These are phyloP conservation scores for Claviceps pusilla DNA, from an alignment of 2,329 filamentous ascomycete species.

Conservation along the genomic window DNA sequence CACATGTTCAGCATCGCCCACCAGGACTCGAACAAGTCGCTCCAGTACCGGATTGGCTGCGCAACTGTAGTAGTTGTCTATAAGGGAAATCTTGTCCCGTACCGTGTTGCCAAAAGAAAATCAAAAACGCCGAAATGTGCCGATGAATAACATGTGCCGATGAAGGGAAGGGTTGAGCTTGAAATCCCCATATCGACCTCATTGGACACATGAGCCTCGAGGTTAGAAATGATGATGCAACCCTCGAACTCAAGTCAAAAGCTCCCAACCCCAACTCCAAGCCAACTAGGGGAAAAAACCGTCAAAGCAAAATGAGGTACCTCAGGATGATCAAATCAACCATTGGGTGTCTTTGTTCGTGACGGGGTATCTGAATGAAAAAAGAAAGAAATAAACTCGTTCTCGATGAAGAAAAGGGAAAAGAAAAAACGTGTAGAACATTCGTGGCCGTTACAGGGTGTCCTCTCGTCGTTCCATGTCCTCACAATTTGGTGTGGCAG, in stretches of 20 bases:
- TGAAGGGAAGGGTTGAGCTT: background rate
- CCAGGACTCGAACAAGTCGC: background rate
- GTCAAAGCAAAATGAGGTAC: constrained; percentile 9
- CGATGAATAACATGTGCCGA: constrained; percentile 20
- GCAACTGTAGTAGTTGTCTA: background rate
- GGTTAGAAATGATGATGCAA: too few species aligned
- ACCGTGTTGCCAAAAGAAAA: constrained; percentile 6
- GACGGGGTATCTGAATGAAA: constrained; percentile 24
- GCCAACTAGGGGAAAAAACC: background rate
- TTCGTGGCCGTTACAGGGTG: constrained; percentile 19
- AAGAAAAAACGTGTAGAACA: constrained; percentile 13
- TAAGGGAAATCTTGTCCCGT: background rate
- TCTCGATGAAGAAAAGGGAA: constrained; percentile 13
- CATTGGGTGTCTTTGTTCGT: constrained; percentile 20
- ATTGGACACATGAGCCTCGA: background rate
- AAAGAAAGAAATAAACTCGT: constrained; percentile 19
- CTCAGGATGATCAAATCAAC: constrained; percentile 11
- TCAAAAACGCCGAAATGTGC: constrained; percentile 16
- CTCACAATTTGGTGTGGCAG: background rate
- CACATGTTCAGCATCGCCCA: background rate
- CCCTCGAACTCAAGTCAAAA: background rate
- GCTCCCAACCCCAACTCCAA: background rate
- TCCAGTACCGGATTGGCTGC: background rate
- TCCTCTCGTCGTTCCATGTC: constrained; percentile 1
- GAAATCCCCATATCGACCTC: background rate